phyloP scores from a whole-genome alignment of 345 rosid species.

The Eutrema yunnanense region DNA sequence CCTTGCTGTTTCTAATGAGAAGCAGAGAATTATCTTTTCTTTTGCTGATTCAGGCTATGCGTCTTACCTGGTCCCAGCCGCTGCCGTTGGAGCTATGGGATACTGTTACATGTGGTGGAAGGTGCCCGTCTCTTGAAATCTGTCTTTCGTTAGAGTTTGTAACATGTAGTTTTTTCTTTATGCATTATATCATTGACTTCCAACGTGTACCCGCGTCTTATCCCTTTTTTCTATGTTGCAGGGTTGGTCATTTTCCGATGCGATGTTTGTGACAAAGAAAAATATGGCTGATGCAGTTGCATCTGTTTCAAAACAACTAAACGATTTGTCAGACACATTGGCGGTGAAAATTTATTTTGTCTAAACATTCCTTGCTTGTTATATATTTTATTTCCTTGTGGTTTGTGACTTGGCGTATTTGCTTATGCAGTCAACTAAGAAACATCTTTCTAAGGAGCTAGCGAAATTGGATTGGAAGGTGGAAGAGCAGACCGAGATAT shows the following conservation, averaged over 20 bases:
- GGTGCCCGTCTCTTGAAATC: constrained; percentile 30
- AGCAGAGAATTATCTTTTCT: constrained; percentile 4
- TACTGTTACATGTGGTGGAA: constrained; percentile 98
- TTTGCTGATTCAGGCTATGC: constrained; percentile 46
- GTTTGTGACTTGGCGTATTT: constrained; percentile 4
- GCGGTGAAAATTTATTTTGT: constrained; percentile 35
- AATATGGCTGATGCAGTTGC: constrained; percentile 84
- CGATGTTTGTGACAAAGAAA: constrained; percentile 84
- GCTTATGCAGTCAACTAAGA: constrained; percentile 66
- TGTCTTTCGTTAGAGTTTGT: constrained; percentile 1
- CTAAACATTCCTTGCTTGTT: not conserved
- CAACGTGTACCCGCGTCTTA: not conserved
- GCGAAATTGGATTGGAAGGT: constrained; percentile 81
- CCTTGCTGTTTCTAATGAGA: not conserved
- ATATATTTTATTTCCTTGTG: not conserved
- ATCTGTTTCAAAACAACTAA: constrained; percentile 71
- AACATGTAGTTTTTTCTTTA: not conserved
- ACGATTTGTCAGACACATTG: constrained; percentile 65
- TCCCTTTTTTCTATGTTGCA: constrained; percentile 31
- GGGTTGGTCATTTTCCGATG: constrained; percentile 91
- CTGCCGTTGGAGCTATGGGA: constrained; percentile 92
- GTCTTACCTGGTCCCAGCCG: constrained; percentile 85
- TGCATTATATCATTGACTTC: constrained; percentile 2
- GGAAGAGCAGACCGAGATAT: constrained; percentile 69
- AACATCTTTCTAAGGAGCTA: constrained; percentile 70